Conservation (phyloP, 2,329 filamentous ascomycete genomes). For the Cladosporium sp. region DNA sequence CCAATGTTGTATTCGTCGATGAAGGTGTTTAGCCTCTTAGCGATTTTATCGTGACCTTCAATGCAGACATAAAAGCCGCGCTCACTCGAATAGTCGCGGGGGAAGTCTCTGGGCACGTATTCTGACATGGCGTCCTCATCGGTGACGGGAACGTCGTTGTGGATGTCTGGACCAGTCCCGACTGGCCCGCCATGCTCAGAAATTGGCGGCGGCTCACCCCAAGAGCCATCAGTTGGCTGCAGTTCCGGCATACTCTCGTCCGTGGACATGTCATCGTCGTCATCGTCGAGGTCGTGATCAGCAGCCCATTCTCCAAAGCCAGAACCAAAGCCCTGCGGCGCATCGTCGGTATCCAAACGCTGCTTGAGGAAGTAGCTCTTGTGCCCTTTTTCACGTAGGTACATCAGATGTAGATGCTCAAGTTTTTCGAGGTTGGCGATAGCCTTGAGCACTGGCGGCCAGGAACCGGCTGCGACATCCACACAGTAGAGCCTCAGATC, state of each 20-base stretch:
- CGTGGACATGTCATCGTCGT: constrained; percentile 9
- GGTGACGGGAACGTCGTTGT: background rate
- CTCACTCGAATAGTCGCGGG: constrained; percentile 15
- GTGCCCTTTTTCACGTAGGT: constrained; percentile 26
- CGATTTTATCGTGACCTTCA: constrained; percentile 24
- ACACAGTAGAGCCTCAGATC: constrained; percentile 22
- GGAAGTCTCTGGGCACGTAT: constrained; percentile 5
- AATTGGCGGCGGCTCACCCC: background rate
- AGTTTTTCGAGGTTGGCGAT: constrained; percentile 29
- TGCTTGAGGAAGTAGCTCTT: constrained; percentile 34
- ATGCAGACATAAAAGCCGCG: constrained; percentile 31
- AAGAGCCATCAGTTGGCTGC: constrained; percentile 17
- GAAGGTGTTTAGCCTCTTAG: constrained; percentile 27
- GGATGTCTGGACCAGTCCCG: background rate
- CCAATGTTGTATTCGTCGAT: constrained; percentile 32
- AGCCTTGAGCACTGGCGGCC: constrained; percentile 30
- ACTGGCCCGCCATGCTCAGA: background rate
- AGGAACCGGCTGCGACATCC: constrained; percentile 29
- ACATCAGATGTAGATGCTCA: constrained; percentile 34
- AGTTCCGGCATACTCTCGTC: constrained; percentile 23
- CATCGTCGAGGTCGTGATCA: background rate
- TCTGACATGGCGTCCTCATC: constrained; percentile 15
- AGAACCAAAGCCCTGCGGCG: background rate
- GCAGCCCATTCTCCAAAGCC: background rate
- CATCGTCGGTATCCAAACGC: constrained; percentile 17